phyloP scores from a whole-genome alignment of 2,329 filamentous ascomycete genomes.

The Penicillium sp. region DNA sequence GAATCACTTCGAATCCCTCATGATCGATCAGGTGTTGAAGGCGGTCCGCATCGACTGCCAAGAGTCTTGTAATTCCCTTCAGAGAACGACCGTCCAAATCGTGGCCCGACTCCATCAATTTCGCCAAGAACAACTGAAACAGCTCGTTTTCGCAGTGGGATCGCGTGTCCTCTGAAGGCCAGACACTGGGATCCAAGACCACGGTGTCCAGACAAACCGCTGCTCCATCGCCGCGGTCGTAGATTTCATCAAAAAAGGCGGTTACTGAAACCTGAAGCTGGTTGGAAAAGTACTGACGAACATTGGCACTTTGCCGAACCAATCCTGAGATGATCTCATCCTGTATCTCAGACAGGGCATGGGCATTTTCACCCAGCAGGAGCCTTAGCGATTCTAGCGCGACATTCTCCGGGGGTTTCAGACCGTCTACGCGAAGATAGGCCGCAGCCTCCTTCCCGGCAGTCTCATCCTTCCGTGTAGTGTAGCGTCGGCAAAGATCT shows the following conservation, averaged over 20 bases:
- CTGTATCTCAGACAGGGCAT: constrained; percentile 39
- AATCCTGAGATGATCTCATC: constrained; percentile 50
- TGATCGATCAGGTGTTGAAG: constrained; percentile 57
- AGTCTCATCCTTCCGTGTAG: constrained; percentile 40
- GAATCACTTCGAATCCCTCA: constrained; percentile 76
- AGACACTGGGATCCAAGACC: constrained; percentile 46
- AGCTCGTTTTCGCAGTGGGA: constrained; percentile 48
- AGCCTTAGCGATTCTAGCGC: constrained; percentile 46
- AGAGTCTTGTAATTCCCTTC: constrained; percentile 58
- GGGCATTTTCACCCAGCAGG: constrained; percentile 38
- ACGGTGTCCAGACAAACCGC: constrained; percentile 49
- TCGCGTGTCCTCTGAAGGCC: constrained; percentile 44
- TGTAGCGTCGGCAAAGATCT: constrained; percentile 45
- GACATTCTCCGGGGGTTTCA: constrained; percentile 42
- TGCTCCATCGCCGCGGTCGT: constrained; percentile 47
- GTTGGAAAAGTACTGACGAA: constrained; percentile 44
- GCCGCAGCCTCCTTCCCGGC: constrained; percentile 46
- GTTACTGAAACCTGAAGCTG: constrained; percentile 46
- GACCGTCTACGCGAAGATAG: constrained; percentile 45
- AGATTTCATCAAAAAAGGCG: constrained; percentile 50
- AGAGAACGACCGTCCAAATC: constrained; percentile 64
- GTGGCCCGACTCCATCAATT: constrained; percentile 85
- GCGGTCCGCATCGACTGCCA: constrained; percentile 54
- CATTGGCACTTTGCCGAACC: constrained; percentile 43
- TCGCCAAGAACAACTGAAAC: constrained; percentile 70